Base-by-base conservation (phyloP, 495 filamentous ascomycete species). In the Penicillium subrubescens region DNA sequence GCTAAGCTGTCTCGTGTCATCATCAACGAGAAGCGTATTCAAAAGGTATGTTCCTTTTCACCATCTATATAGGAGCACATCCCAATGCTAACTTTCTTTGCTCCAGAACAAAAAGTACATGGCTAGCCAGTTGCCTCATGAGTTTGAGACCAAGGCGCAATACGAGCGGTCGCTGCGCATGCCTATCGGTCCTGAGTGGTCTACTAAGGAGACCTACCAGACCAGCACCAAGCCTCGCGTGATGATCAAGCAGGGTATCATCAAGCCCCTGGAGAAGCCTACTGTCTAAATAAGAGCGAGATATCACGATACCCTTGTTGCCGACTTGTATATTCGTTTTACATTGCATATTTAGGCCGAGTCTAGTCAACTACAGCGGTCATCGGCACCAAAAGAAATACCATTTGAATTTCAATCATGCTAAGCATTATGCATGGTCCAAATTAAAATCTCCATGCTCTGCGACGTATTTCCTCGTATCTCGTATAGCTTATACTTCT, bases 181-280 rank as follows among this genome's bases (percentile, higher is more conserved):
- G 59, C 95, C 96, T 14, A 86, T 97, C 33, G 96, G 96, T 8
- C 93, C 92, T 2, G 96, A 99, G 78, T 97, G 93, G 93, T 85
- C 86, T 66, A 97, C 95, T 15, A 98, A 97, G 84, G 87, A 92
- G 75, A 93, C 90, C 17, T 94, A 96, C 82, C 94, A 97, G 79
- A 84, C 88, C 60, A 81, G 86, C 41, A 97, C 94, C 68, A 97
- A 94, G 86, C 96, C 95, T 44, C 87, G 93, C 70, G 84, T 99
- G 57, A 84, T 97, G 77, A 77, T 98, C 77, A 97, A 97, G 82
- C 91, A 92, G 79, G 95, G 95, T 33, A 83, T 98, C 65, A 94
- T 97, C 77, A 86, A 87, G 75, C 90, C 95, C 37, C 92, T 99
- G 86, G 83, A 87, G 60, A 94, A 90, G 79, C 93, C 92, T 15